These are phyloP conservation scores for Alternaria sp. DNA, from an alignment of 2,329 filamentous ascomycete genomes.

Conservation along the genomic window DNA sequence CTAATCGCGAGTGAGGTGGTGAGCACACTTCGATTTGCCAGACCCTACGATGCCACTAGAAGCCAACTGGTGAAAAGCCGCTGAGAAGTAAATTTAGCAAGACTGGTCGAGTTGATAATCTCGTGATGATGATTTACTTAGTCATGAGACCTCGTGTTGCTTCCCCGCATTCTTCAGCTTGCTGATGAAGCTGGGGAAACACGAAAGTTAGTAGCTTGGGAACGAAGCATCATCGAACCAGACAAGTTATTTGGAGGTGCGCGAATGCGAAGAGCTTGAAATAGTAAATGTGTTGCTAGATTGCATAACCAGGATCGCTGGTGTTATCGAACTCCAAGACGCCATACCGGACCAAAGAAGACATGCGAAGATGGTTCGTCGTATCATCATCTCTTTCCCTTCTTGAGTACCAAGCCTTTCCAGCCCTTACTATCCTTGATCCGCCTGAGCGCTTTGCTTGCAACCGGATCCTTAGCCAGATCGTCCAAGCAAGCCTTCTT, in stretches of 20 bases:
- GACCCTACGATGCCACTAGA: too few species aligned
- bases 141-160: slow-evolving; percentile 15
- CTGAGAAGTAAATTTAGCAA: too few species aligned
- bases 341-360: background rate
- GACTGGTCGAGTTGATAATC: background rate
- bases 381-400: slow-evolving; percentile 41
- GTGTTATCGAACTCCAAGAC: background rate
- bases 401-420: slow-evolving; percentile 50
- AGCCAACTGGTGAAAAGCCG: too few species aligned
- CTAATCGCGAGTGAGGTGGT: too few species aligned
- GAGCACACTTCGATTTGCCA: too few species aligned
- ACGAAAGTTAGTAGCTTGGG: background rate
- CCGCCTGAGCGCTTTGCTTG: slow-evolving; percentile 42
- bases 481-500: slow-evolving; percentile 46
- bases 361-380: background rate
- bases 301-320: background rate
- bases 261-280: background rate
- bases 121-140: background rate
- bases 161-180: slow-evolving; percentile 9
- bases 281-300: background rate
- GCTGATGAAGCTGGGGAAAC: background rate
- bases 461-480: slow-evolving; percentile 40
- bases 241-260: background rate
- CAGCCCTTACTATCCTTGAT: slow-evolving; percentile 49
- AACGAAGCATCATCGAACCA: background rate